These are phyloP conservation scores for Sordariomycetes sp. DNA, from an alignment of 2,329 filamentous ascomycete genomes.

Conservation along the genomic window DNA sequence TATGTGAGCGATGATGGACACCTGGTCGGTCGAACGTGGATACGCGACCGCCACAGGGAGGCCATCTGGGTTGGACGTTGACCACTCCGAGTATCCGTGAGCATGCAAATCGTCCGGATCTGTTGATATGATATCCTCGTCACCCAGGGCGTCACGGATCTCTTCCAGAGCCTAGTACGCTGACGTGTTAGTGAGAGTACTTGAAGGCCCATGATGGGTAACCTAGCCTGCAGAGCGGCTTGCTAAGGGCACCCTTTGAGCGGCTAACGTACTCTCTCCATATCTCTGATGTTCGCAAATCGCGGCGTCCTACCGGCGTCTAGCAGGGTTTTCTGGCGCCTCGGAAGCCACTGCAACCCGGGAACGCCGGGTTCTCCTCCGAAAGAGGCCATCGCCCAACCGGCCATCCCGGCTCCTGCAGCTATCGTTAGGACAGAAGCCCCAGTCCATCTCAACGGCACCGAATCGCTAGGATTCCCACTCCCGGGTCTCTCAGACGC, in stretches of 20 bases:
- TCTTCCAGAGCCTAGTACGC: conserved; percentile 39
- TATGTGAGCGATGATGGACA: conserved; percentile 50
- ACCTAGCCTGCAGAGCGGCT: background rate
- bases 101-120: conserved; percentile 50
- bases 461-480: background rate
- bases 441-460: conserved; percentile 1
- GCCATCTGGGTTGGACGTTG: conserved; percentile 46
- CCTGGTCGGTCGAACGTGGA: conserved; percentile 48
- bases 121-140: conserved; percentile 48
- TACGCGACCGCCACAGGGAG: conserved; percentile 56
- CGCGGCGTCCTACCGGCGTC: conserved; percentile 10
- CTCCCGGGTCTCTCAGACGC: background rate
- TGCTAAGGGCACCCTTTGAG: background rate
- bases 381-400: conserved; percentile 3
- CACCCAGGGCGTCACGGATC: conserved; percentile 36
- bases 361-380: background rate
- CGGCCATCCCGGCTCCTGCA: background rate
- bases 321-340: background rate
- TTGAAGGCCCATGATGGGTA: background rate
- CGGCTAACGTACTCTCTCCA: conserved; percentile 13
- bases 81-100: conserved; percentile 61
- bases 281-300: conserved; percentile 26
- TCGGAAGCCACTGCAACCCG: background rate
- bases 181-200: background rate
- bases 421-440: conserved; percentile 1